Conservation (phyloP, 1,284 basidiomycete genomes). For the Ustilago esculenta region DNA sequence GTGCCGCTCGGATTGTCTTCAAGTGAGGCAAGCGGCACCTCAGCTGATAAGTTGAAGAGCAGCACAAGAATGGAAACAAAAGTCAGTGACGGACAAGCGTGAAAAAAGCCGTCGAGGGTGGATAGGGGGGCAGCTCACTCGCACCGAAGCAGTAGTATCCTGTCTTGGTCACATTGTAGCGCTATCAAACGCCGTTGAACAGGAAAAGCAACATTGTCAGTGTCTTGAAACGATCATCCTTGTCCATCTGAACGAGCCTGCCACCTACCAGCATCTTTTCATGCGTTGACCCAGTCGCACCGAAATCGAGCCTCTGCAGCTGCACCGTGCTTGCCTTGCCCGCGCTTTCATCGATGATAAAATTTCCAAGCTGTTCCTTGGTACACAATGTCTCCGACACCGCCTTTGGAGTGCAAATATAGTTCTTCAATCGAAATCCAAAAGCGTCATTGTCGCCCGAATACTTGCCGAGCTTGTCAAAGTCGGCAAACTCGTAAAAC, state of each 20-base stretch:
- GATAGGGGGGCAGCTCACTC: constrained; percentile 61
- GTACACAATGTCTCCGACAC: constrained; percentile 44
- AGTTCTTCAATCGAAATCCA: constrained; percentile 71
- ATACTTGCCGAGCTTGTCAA: constrained; percentile 79
- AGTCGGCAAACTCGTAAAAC: constrained; percentile 93
- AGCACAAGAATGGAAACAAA: not conserved
- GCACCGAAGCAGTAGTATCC: constrained; percentile 95
- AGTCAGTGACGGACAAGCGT: no score
- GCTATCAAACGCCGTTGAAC: no score
- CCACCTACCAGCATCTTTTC: constrained; percentile 29
- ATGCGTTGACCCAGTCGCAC: constrained; percentile 12
- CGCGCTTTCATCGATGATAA: constrained; percentile 50
- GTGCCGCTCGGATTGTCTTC: constrained; percentile 37
- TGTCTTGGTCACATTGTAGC: constrained; percentile 82
- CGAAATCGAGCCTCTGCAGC: constrained; percentile 53
- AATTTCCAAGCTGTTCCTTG: constrained; percentile 55
- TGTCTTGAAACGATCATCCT: no score
- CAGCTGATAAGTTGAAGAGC: constrained; percentile 71
- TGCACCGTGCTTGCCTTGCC: constrained; percentile 32
- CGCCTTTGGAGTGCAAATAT: constrained; percentile 70
- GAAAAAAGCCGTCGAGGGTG: no score
- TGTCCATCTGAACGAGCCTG: no score
- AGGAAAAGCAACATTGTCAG: not conserved
- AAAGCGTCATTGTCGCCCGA: constrained; percentile 60
- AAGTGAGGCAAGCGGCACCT: constrained; percentile 81